These are phyloP conservation scores for Monilinia polystroma DNA, from an alignment of 2,329 filamentous ascomycete species.

Conservation along the genomic window DNA sequence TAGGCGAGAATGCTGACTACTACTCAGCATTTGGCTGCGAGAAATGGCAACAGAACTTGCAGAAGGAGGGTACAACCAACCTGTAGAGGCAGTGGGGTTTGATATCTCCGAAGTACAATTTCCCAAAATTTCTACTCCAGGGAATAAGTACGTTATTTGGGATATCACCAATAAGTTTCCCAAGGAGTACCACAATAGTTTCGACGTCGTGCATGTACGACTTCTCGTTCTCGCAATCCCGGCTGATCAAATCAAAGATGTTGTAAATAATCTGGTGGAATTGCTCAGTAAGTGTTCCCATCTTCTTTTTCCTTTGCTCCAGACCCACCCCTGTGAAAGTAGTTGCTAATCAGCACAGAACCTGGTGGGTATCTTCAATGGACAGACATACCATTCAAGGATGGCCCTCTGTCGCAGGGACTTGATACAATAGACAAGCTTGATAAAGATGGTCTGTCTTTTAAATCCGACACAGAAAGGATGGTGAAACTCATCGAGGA, in stretches of 20 bases:
- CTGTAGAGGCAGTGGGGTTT: neutral
- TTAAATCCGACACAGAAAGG: neutral
- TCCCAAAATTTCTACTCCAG: neutral
- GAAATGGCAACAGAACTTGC: neutral
- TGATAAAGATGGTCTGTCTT: neutral
- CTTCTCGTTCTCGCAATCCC: neutral
- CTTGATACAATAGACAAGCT: neutral
- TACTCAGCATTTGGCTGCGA: neutral
- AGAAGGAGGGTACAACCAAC: neutral
- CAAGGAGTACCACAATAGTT: neutral
- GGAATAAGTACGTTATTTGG: neutral
- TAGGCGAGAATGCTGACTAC: neutral
- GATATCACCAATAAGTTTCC: constrained; percentile 1
- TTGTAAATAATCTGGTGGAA: neutral
- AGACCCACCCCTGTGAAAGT: neutral
- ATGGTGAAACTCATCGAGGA: neutral
- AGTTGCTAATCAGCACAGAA: neutral
- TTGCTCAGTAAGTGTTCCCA: neutral
- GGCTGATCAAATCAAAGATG: constrained; percentile 1
- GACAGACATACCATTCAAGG: neutral
- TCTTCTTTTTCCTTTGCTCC: neutral
- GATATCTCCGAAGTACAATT: neutral
- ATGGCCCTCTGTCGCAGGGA: neutral
- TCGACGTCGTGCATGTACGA: constrained; percentile 6
- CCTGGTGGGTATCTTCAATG: constrained; percentile 6